These are phyloP conservation scores for Neospermospora avenae DNA, from an alignment of 2,329 filamentous ascomycete genomes.

Conservation along the genomic window DNA sequence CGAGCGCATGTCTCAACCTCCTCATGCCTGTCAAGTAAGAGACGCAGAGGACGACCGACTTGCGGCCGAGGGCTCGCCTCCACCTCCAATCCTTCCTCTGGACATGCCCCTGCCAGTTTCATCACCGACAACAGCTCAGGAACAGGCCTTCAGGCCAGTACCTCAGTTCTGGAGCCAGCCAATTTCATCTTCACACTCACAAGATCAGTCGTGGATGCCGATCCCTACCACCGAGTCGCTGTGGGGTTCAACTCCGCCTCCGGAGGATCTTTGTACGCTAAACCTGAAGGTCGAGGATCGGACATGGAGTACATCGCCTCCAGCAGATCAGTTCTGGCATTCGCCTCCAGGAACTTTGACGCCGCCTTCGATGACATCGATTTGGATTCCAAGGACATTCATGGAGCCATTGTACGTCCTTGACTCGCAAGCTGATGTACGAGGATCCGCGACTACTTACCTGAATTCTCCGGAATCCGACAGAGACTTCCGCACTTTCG, in stretches of 20 bases:
- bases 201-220: background rate
- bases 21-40: background rate
- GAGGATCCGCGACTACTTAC: background rate
- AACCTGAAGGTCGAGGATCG: background rate
- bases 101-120: background rate
- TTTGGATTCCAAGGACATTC: background rate
- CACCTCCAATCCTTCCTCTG: too few relatives aligned
- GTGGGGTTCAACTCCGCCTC: background rate
- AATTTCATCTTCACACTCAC: background rate
- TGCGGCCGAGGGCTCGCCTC: background rate
- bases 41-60: constrained; percentile 7
- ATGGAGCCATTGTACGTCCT: background rate
- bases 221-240: background rate
- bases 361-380: background rate
- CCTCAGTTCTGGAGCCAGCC: background rate
- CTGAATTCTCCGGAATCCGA: background rate
- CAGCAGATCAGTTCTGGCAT: background rate
- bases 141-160: background rate
- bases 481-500: background rate
- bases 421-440: background rate
- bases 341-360: background rate
- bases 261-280: background rate
- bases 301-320: background rate
- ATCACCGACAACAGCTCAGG: background rate
- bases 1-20: constrained; percentile 9